Evolutionary conservation across 108 stramenopile species (phyloP), one percentile per base, ranked within the genome.

Genomic region (Skeletonema potamos): DNA sequence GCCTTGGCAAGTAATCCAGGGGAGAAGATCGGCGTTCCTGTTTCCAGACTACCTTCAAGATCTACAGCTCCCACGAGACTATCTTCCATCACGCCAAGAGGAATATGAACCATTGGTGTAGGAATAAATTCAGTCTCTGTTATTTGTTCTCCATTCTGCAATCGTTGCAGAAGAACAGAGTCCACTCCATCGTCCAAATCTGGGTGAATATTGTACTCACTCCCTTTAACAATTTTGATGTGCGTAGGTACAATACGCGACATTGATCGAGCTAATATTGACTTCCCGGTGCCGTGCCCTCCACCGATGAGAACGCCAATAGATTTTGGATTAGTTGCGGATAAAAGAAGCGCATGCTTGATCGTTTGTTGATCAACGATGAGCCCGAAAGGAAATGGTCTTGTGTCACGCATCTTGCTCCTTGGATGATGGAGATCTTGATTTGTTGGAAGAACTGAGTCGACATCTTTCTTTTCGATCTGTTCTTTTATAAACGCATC

Each of bases 41-140:
- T 68, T 61, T 84, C 73, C 22, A 89, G 76, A 15, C 73, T 78
- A 29, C 71, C 64, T 68, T 91, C 88, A 10, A 89, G 72, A 37
- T 91, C 87, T 11, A 91, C 84, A 12, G 85, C 76, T 11, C 90
- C 90, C 30, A 87, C 44, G 15, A 89, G 78, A 30, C 83, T 73
- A 68, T 89, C 90, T 66, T 90, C 89, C 87, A 85, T 86, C 18
- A 86, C 86, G 18, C 86, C 86, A 44, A 90, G 59, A 13, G 89
- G 89, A 30, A 89, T 75, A 66, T 88, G 83, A 1, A 91, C 85
- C 33, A 91, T 87, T 3, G 91, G 91, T 4, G 82, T 62, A 11
- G 58, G 59, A 29, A 92, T 59, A 5, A 86, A 64, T 62, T 92
- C 91, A 32, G 81, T 86, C 27, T 88, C 87, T 18, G 86, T 51